These are phyloP conservation scores for Colletotrichum limetticola DNA, from an alignment of 2,329 filamentous ascomycete genomes.

Conservation along the genomic window DNA sequence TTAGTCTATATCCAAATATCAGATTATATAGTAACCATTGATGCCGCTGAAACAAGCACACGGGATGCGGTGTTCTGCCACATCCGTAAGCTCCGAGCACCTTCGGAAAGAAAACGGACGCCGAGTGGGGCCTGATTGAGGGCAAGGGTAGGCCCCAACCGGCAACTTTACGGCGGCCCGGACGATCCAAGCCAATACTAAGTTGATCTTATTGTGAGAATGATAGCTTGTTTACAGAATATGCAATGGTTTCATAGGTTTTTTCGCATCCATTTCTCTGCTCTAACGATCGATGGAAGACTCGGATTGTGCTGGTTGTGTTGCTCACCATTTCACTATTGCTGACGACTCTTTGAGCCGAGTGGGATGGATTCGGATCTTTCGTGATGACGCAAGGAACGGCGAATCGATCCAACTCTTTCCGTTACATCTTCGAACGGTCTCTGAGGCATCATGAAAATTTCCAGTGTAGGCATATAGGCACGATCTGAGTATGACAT, in stretches of 20 bases:
- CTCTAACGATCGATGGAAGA: too few species aligned
- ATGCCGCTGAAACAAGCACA: neutral
- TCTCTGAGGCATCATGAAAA: neutral
- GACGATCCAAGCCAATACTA: neutral
- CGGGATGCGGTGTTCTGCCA: neutral
- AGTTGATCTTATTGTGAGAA: too few species aligned
- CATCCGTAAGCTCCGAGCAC: constrained; percentile 14
- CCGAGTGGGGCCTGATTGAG: neutral
- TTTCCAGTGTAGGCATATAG: too few species aligned
- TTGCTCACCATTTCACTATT: too few species aligned
- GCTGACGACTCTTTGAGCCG: neutral
- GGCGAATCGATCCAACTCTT: neutral
- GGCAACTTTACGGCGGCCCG: neutral
- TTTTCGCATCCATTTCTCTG: neutral
- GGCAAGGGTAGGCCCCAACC: neutral
- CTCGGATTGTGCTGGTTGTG: neutral
- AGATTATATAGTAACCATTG: neutral
- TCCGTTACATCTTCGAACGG: neutral
- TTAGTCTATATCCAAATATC: too few species aligned
- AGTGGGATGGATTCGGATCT: neutral
- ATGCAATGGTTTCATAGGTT: too few species aligned
- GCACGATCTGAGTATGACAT: too few species aligned
- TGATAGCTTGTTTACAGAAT: too few species aligned
- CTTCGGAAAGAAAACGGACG: constrained; percentile 7
- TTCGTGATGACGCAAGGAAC: neutral